phyloP scores from a whole-genome alignment of 805 yeast genomes.

The Candida arabinofermentans region DNA sequence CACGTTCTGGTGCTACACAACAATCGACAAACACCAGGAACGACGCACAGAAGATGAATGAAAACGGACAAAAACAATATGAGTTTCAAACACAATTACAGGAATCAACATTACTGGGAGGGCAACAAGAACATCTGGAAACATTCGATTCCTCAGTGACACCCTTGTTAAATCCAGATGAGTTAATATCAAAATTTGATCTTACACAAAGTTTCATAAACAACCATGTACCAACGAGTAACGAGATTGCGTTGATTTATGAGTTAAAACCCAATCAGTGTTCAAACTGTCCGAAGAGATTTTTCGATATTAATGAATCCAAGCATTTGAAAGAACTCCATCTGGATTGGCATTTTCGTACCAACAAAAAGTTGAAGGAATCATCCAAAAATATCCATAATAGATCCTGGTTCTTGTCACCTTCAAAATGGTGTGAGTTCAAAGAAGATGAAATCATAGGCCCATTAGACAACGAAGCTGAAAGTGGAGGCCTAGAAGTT shows the following conservation, averaged over 20 bases:
- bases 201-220: conserved; percentile 35
- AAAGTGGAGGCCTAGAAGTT: conserved; percentile 14
- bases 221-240: conserved; percentile 32
- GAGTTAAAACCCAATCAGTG: conserved; percentile 75
- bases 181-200: conserved; percentile 21
- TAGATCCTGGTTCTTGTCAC: conserved; percentile 78
- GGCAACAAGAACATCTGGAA: no score
- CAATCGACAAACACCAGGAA: no score
- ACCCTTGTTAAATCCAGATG: conserved; percentile 10
- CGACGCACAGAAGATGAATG: no score
- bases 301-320: conserved; percentile 57
- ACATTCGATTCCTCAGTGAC: not conserved
- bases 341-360: conserved; percentile 94
- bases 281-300: conserved; percentile 85
- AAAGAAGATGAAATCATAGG: conserved; percentile 63
- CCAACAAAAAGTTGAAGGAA: conserved; percentile 66
- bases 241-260: conserved; percentile 41
- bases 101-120: no score
- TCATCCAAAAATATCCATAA: conserved; percentile 56
- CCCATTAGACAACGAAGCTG: conserved; percentile 18
- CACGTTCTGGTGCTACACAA: no score
- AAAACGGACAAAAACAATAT: no score
- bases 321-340: conserved; percentile 55
- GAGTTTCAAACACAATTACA: no score
- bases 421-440: conserved; percentile 67